These are phyloP conservation scores for Cyclospora cayetanensis DNA, from an alignment of 169 alveolate species.

Conservation along the genomic window DNA sequence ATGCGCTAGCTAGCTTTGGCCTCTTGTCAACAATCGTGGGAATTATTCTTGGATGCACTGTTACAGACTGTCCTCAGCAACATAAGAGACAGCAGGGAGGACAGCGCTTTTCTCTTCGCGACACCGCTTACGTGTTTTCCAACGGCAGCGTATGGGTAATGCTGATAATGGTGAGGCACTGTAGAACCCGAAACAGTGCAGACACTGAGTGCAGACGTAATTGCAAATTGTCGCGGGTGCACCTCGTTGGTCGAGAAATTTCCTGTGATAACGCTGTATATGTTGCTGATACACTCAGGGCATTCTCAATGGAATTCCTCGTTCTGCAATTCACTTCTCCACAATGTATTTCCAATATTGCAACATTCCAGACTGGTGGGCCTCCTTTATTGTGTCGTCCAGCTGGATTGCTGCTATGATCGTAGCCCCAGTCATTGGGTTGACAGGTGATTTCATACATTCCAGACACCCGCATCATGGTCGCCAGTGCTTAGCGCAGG, in stretches of 20 bases:
- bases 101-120: constrained; percentile 55
- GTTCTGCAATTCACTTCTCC: constrained; percentile 87
- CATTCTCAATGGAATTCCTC: constrained; percentile 87
- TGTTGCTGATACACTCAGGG: constrained; percentile 78
- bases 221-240: too few species aligned
- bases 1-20: constrained; percentile 57
- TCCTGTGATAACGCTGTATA: background rate
- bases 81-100: constrained; percentile 30
- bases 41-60: constrained; percentile 30
- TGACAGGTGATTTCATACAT: constrained; percentile 82
- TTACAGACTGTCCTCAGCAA: constrained; percentile 46
- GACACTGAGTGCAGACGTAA: too few species aligned
- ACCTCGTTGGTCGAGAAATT: too few species aligned
- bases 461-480: constrained; percentile 85
- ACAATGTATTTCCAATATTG: constrained; percentile 89
- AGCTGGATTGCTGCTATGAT: constrained; percentile 88
- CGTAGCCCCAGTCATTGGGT: constrained; percentile 91
- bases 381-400: constrained; percentile 72
- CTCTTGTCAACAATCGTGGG: constrained; percentile 25
- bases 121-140: constrained; percentile 51
- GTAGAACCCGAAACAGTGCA: too few species aligned
- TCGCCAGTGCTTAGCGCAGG: constrained; percentile 79
- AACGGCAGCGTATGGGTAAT: constrained; percentile 71
- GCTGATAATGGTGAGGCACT: constrained; percentile 62
- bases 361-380: constrained; percentile 84